These are phyloP conservation scores for Trametes cubensis DNA, from an alignment of 768 basidiomycete genomes.

Conservation along the genomic window DNA sequence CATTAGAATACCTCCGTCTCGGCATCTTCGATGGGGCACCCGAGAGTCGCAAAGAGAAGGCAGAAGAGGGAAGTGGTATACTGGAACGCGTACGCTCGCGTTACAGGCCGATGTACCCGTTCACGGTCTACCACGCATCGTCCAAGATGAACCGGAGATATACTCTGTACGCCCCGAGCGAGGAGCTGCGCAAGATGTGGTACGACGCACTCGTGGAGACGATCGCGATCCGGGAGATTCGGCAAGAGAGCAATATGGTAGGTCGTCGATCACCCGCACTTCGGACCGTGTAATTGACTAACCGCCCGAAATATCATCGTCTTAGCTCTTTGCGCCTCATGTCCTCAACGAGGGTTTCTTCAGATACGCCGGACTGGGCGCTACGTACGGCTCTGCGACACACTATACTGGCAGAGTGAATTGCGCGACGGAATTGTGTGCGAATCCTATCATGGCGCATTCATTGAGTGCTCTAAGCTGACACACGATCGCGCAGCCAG, in stretches of 20 bases:
- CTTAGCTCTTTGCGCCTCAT: constrained; percentile 69
- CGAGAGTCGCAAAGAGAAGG: constrained; percentile 65
- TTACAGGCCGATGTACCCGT: constrained; percentile 66
- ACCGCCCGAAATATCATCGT: no score
- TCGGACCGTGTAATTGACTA: neutral
- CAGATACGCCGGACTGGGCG: constrained; percentile 37
- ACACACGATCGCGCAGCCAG: constrained; percentile 39
- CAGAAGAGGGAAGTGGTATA: constrained; percentile 55
- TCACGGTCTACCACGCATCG: constrained; percentile 74
- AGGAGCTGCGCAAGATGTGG: constrained; percentile 66
- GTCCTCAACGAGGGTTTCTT: constrained; percentile 65
- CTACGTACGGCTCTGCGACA: constrained; percentile 21
- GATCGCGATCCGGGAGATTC: constrained; percentile 60
- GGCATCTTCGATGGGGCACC: constrained; percentile 61
- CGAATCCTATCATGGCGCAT: constrained; percentile 27
- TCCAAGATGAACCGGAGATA: constrained; percentile 61
- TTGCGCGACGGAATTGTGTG: constrained; percentile 67
- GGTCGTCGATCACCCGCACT: constrained; percentile 27
- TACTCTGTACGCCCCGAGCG: constrained; percentile 68
- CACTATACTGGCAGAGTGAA: constrained; percentile 61
- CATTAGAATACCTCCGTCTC: constrained; percentile 75
- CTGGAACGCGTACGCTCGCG: constrained; percentile 58
- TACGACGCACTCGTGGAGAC: constrained; percentile 59
- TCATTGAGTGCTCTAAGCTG: constrained; percentile 4
- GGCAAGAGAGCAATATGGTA: constrained; percentile 77